Percentiles rank a stretch among this genome's conserved stretches.
Evolutionary conservation across 2,329 filamentous ascomycete genomes (phyloP).

Genomic region (Verticillium isaacii): DNA sequence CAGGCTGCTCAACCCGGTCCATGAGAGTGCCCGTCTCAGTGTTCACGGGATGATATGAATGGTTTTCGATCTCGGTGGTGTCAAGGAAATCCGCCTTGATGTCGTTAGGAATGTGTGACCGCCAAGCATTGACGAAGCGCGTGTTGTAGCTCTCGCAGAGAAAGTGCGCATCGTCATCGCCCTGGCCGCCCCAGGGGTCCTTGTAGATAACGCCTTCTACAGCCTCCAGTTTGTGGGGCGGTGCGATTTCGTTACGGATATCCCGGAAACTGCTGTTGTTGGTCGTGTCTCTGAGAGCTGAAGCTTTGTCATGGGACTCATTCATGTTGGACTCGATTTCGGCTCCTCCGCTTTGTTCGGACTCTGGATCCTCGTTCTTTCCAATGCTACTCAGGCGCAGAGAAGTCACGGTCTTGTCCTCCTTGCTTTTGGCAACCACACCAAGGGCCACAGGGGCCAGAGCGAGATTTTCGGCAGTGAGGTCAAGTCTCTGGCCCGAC

Average conservation of each 20-base stretch:
- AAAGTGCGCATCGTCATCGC: background rate
- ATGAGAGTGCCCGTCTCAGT: conserved; percentile 28
- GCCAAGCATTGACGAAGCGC: background rate
- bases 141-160: background rate
- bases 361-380: background rate
- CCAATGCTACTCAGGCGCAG: background rate
- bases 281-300: background rate
- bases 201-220: background rate
- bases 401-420: background rate
- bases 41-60: conserved; percentile 29
- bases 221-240: background rate
- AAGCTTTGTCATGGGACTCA: background rate
- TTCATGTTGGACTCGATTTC: background rate
- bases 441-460: background rate
- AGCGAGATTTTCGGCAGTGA: background rate
- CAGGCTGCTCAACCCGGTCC: conserved; percentile 24
- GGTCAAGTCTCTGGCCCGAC: background rate
- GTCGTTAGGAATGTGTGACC: background rate
- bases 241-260: background rate
- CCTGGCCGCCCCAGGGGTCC: background rate
- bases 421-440: background rate
- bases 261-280: background rate
- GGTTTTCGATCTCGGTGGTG: conserved; percentile 8
- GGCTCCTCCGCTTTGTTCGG: background rate
- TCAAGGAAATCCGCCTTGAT: background rate